Evolutionary conservation across 345 rosid genomes (phyloP).

Genomic region (Eutrema japonicum): DNA sequence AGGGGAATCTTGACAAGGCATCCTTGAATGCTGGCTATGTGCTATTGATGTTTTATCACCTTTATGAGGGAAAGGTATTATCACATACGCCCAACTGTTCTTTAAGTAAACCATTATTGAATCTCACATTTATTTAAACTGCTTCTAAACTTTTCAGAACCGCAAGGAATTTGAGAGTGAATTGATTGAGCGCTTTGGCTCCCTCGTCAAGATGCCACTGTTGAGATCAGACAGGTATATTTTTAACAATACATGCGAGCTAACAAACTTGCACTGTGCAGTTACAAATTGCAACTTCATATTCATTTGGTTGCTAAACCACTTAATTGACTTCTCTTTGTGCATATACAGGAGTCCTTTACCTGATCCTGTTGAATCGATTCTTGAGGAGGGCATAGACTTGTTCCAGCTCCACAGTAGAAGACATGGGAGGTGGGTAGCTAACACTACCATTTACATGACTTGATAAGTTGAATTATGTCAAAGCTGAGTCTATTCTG

Average conservation of each 20-base stretch:
- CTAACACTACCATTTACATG: conserved; percentile 16
- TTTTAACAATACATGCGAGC: neutral
- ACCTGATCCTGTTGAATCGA: conserved; percentile 66
- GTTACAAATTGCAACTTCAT: conserved; percentile 11
- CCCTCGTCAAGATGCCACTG: conserved; percentile 89
- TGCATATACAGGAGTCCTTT: conserved; percentile 66
- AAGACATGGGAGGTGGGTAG: conserved; percentile 78
- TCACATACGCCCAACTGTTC: conserved; percentile 19
- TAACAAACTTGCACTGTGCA: conserved; percentile 12
- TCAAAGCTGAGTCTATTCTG: neutral
- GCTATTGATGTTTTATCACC: conserved; percentile 92
- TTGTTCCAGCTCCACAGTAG: conserved; percentile 72
- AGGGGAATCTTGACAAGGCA: conserved; percentile 96
- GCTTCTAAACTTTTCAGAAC: conserved; percentile 51
- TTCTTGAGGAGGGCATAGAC: conserved; percentile 84
- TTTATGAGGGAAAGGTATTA: conserved; percentile 92
- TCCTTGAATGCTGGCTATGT: conserved; percentile 92
- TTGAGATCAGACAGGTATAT: conserved; percentile 76
- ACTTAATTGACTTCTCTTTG: conserved; percentile 19
- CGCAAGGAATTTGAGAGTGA: conserved; percentile 84
- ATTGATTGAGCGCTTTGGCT: conserved; percentile 85
- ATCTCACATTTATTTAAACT: conserved; percentile 17
- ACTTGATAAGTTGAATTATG: conserved; percentile 23
- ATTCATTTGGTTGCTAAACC: conserved; percentile 6
- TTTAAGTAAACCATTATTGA: conserved; percentile 6